Evolutionary conservation across 2,329 filamentous ascomycete species (phyloP), one percentile per base, ranked within the genome.

Genomic region (Xylaria sp.): DNA sequence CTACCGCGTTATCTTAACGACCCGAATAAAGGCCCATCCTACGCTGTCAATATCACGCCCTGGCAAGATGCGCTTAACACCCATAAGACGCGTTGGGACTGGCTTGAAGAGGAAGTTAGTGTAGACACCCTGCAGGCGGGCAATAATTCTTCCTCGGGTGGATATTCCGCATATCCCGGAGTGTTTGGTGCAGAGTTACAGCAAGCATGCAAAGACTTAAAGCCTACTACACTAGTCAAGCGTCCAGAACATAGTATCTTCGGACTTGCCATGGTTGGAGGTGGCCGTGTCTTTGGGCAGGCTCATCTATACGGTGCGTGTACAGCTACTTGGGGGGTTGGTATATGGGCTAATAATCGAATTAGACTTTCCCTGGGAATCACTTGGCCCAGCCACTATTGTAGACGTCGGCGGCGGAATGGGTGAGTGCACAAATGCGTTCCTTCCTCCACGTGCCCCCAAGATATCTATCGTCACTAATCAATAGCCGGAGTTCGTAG

Each of bases 11-110:
- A 67, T 31, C 75, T 80, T 6, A 66, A 59, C 7, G 73, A 79
- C 61, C 68, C 71, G 7, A 54, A 66, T 28, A 76, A 74, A 48
- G 79, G 79, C 1, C 48, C 73, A 5, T 78, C 75, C 7, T 80
- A 80, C 62, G 69, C 74, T 23, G 74, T 79, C 2, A 72, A 76
- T 15, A 56, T 73, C 11, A 80, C 78, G 0, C 66, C 79, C 3
- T 80, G 74, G 66, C 78, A 80, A 49, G 74, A 76, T 31, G 78
- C 77, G 7, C 61, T 78, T 3, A 72, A 71, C 1, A 77, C 75
- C 2, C 63, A 51, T 6, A 75, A 76, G 58, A 59, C 78, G 4
- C 70, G 79, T 38, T 81, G 79, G 79, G 75, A 79, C 33, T 81
- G 79, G 79, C 66, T 81, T 15, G 79, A 80, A 59, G 78, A 79